Evolutionary conservation across 495 filamentous ascomycete genomes (phyloP).

Genomic region (Viridothelium virens): DNA sequence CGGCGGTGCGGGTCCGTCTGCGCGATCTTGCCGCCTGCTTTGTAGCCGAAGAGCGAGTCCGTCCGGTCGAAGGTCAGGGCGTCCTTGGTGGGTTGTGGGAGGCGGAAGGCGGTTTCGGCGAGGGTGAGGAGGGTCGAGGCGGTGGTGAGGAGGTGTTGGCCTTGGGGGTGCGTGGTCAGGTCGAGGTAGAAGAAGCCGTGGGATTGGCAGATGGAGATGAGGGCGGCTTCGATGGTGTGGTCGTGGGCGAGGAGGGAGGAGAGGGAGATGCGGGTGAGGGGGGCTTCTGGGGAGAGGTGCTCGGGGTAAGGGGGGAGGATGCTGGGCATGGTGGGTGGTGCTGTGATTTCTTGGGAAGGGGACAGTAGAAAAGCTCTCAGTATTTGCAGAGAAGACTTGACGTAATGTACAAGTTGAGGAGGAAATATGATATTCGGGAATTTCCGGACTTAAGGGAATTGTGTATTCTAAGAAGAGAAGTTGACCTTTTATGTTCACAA

Average conservation of each 20-base stretch:
- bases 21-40: slow-evolving; percentile 24
- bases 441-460: too few species aligned
- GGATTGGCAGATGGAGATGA: neutral
- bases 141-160: slow-evolving; percentile 19
- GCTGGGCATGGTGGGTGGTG: neutral
- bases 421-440: too few species aligned
- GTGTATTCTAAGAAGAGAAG: too few species aligned
- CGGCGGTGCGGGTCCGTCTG: slow-evolving; percentile 12
- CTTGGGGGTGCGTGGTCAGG: slow-evolving; percentile 21
- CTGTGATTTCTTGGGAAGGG: neutral
- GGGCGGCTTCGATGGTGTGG: neutral
- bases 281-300: neutral
- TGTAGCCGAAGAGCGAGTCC: neutral
- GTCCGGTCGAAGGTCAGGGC: neutral
- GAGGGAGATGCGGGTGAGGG: slow-evolving; percentile 1
- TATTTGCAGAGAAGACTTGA: too few species aligned
- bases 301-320: neutral
- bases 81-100: neutral
- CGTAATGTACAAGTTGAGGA: neutral
- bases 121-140: neutral
- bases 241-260: slow-evolving; percentile 2
- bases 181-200: slow-evolving; percentile 29
- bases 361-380: too few species aligned
- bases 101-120: neutral
- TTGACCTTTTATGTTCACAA: too few species aligned